Conservation (phyloP, 75 land plant genomes). For the Pseudotsuga menziesii region DNA sequence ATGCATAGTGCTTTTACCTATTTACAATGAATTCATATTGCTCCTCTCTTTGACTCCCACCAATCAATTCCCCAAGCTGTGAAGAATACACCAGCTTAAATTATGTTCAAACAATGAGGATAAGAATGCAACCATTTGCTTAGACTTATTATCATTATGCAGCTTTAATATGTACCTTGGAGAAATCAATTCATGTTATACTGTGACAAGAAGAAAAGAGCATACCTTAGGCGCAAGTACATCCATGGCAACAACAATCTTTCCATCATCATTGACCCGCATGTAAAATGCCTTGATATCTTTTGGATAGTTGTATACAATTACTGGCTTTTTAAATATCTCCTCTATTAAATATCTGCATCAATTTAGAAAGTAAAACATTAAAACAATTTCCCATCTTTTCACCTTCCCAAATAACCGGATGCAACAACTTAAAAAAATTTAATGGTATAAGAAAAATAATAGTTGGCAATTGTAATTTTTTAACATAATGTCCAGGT, state of each 20-base stretch:
- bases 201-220: neutral
- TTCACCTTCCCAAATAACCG: neutral
- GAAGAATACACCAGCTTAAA: neutral
- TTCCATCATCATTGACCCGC: slow-evolving; percentile 92
- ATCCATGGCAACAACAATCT: slow-evolving; percentile 99
- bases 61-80: slow-evolving; percentile 49
- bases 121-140: neutral
- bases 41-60: slow-evolving; percentile 76
- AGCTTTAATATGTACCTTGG: neutral
- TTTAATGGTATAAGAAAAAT: neutral
- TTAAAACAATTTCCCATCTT: neutral
- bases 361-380: neutral
- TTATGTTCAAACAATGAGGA: neutral
- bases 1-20: slow-evolving; percentile 27
- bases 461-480: neutral
- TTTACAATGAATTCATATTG: slow-evolving; percentile 24
- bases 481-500: neutral
- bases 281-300: slow-evolving; percentile 95
- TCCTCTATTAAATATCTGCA: slow-evolving; percentile 90
- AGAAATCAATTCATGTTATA: neutral
- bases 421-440: neutral
- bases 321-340: slow-evolving; percentile 87
- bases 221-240: slow-evolving; percentile 97
- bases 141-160: neutral
- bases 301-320: slow-evolving; percentile 97